Evolutionary conservation across 73 alveolate species (phyloP), one percentile per base, ranked within the genome.

Genomic region (Tetrahymena malaccensis): DNA sequence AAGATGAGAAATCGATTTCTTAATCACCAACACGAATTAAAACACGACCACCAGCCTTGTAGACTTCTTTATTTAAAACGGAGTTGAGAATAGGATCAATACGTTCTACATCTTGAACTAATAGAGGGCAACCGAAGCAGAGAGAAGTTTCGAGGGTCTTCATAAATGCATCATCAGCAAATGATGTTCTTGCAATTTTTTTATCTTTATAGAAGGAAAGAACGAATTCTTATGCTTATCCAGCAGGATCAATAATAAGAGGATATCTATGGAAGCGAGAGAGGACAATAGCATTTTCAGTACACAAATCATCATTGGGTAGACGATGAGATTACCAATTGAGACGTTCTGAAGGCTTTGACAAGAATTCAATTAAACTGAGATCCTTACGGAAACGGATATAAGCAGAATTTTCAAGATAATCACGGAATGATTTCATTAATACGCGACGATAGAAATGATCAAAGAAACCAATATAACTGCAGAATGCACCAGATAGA

Each of bases 401-500:
- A 57, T 97, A 96, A n/a, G 95, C 97, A 44, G 96, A 95, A 56
- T 96, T 96, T 50, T 96, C 98, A 15, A 98, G 95, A 85, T 97
- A 97, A 93, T 96, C 96, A 85, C 97, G 97, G 99, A 98, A 99
- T 21, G 97, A 98, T 55, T 94, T 85, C 35, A 95, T 19, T 21
- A 95, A 93, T 22, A 95, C 97, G 93, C 97, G 96, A 44, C 99
- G 97, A 94, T 98, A 98, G 97, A 96, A 98, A 93, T 98, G 99
- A 95, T 99, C 99, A 95, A 99, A 99, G 99, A 99, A 99, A 37
- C 99, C 99, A 93, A 99, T 98, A 96, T 99, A 99, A 16, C 99
- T 98, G 55, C 98, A 96, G 97, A 99, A 99, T 40, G 99, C 99
- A 35, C 99, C 98, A 27, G 99, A 96, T 44, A 98, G 97, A 94